These are phyloP conservation scores for Centaurea solstitialis DNA, from an alignment of 129 eudicot species.

Conservation along the genomic window DNA sequence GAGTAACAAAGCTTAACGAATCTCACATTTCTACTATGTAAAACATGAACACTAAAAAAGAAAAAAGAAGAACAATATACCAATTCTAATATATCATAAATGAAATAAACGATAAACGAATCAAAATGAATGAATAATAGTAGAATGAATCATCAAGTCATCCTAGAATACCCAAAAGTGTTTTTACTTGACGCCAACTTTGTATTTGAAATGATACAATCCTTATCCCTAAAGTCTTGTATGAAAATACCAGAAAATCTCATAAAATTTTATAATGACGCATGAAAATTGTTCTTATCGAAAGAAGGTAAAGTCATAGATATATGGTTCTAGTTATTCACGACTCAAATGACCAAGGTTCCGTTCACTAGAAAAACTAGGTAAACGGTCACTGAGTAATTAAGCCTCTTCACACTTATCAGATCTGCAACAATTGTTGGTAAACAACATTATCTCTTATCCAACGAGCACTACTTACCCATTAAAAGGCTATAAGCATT, in stretches of 20 bases:
- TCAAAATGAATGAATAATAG: not conserved
- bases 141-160: not conserved
- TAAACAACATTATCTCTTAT: not conserved
- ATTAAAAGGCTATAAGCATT: not conserved
- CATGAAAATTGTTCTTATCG: not conserved
- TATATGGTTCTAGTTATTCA: constrained; percentile 43
- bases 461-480: not conserved
- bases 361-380: not conserved
- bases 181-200: not conserved
- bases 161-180: not conserved
- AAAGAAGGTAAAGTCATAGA: not conserved
- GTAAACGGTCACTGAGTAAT: no score
- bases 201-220: not conserved
- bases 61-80: not conserved
- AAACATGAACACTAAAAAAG: constrained; percentile 2
- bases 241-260: not conserved
- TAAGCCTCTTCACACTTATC: no score
- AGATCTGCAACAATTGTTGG: not conserved
- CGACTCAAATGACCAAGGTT: constrained; percentile 53
- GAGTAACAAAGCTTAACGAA: not conserved
- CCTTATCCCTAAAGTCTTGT: not conserved
- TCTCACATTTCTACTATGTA: not conserved
- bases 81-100: not conserved
- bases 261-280: not conserved
- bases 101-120: not conserved